phyloP scores from a whole-genome alignment of 495 filamentous ascomycete species.

The Aspergillus nidulans region DNA sequence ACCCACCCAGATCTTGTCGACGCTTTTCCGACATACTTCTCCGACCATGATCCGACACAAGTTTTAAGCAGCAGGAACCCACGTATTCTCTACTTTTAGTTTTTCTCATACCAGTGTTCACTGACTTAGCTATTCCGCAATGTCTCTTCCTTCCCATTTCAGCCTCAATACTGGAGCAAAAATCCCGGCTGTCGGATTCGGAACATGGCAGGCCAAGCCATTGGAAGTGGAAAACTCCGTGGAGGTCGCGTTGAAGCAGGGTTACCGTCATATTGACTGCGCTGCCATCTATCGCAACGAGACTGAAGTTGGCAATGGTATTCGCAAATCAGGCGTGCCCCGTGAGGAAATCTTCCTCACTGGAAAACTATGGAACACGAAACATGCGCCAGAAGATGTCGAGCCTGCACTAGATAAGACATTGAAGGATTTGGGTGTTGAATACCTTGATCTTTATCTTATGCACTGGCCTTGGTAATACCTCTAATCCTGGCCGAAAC shows the following conservation, averaged over 20 bases:
- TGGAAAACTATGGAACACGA: slow-evolving; percentile 56
- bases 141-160: slow-evolving; percentile 37
- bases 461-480: slow-evolving; percentile 58
- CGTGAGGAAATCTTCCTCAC: slow-evolving; percentile 69
- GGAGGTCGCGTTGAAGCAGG: background rate
- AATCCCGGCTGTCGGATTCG: slow-evolving; percentile 36
- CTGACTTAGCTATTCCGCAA: slow-evolving; percentile 5
- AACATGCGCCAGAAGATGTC: slow-evolving; percentile 31
- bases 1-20: background rate
- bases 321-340: slow-evolving; percentile 52
- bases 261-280: slow-evolving; percentile 3
- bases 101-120: background rate
- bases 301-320: slow-evolving; percentile 56
- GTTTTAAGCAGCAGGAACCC: background rate
- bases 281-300: slow-evolving; percentile 55
- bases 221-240: background rate
- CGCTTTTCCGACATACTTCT: slow-evolving; percentile 5
- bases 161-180: slow-evolving; percentile 40
- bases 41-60: background rate
- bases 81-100: background rate
- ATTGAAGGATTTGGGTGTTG: slow-evolving; percentile 54
- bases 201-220: slow-evolving; percentile 4
- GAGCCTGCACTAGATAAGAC: slow-evolving; percentile 45
- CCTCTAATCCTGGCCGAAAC: background rate
- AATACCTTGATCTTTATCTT: slow-evolving; percentile 69